These are phyloP conservation scores for Coemansia sp. DNA, from an alignment of 192 early-diverging fungal species.

Conservation along the genomic window DNA sequence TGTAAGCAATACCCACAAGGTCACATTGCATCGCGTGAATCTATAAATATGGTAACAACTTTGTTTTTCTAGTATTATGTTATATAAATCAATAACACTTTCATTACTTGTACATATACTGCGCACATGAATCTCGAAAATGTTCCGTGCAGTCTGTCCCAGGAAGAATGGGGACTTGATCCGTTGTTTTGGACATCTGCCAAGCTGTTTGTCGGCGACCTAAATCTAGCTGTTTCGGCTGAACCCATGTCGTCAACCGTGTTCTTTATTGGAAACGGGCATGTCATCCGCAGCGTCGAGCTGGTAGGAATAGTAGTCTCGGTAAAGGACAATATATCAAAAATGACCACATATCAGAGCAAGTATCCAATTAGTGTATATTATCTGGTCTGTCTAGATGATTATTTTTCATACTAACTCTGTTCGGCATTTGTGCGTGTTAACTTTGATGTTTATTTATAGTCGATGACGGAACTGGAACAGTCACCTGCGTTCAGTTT, in stretches of 20 bases:
- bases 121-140: constrained; percentile 26
- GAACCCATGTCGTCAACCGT: constrained; percentile 11
- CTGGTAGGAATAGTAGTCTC: constrained; percentile 44
- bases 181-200: constrained; percentile 45
- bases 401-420: not conserved
- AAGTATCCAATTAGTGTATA: constrained; percentile 1
- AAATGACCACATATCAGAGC: constrained; percentile 30
- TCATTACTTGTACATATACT: not conserved
- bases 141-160: constrained; percentile 10
- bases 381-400: too few species aligned
- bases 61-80: too few species aligned
- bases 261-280: constrained; percentile 41
- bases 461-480: constrained; percentile 50
- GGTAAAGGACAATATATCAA: constrained; percentile 17
- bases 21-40: too few species aligned
- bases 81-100: too few species aligned
- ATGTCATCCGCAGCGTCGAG: constrained; percentile 31
- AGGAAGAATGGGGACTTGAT: constrained; percentile 40
- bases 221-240: constrained; percentile 20
- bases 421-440: not conserved
- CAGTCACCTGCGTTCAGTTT: constrained; percentile 38
- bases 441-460: constrained; percentile 1
- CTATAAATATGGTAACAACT: not conserved
- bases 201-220: constrained; percentile 48
- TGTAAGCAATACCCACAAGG: too few species aligned